Percentiles rank a stretch among this genome's conserved stretches.
These are phyloP conservation scores for Nidula microcarpa DNA, from an alignment of 768 basidiomycete genomes.

Conservation along the genomic window DNA sequence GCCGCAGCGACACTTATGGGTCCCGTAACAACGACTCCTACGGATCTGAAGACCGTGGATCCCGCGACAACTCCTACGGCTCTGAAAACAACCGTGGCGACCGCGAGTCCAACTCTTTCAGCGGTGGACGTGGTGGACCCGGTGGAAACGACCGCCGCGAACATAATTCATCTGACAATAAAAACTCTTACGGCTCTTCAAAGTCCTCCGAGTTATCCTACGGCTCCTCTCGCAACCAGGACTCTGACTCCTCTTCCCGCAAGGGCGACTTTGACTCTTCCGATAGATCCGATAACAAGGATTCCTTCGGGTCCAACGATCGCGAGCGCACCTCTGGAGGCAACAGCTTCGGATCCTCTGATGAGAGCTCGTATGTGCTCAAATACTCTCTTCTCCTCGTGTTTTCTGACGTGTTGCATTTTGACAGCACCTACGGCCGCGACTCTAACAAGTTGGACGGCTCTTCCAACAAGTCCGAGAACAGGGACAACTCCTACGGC, in stretches of 20 bases:
- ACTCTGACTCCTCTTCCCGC: constrained; percentile 1
- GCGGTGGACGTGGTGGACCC: not conserved
- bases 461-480: constrained; percentile 15
- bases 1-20: constrained; percentile 6
- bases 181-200: not conserved
- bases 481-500: constrained; percentile 12
- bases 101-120: not conserved
- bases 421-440: constrained; percentile 1
- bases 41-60: not conserved
- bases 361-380: constrained; percentile 6
- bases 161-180: not conserved
- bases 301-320: constrained; percentile 6
- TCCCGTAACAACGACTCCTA: constrained; percentile 7
- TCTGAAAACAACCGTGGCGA: no score
- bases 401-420: no score
- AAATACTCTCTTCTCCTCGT: no score
- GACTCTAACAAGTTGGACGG: constrained; percentile 9
- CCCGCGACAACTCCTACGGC: constrained; percentile 13
- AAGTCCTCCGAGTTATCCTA: not conserved
- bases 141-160: no score
- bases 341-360: constrained; percentile 15
- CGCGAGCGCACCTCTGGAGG: constrained; percentile 12
- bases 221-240: constrained; percentile 12
- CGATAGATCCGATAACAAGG: constrained; percentile 12
- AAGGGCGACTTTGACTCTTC: constrained; percentile 1